Evolutionary conservation across 352 stramenopile species (phyloP), one percentile per base, ranked within the genome.

Genomic region (Phytophthora nicotianae): DNA sequence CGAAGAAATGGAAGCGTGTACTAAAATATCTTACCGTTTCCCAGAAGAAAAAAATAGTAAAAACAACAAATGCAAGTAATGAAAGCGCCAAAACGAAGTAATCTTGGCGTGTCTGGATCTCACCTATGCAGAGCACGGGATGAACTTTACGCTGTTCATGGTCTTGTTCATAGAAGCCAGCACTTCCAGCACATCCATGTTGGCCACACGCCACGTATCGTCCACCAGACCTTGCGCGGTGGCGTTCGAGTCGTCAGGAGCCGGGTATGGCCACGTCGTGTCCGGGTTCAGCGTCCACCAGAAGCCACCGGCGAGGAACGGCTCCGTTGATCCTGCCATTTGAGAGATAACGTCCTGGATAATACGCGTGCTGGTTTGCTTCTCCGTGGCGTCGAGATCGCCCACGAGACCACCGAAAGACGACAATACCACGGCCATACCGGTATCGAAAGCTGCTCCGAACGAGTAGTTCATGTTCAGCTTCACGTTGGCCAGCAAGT

Each of bases 401-500:
- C 83, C 83, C 41, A 86, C 65, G 19, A 95, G 73, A 20, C 86
- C 84, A n/a, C 86, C 86, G 56, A 95, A 95, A n/a, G 74, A 89
- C 26, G 84, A 93, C 14, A 95, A 55, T 4, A 95, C 76, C 14
- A 91, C 81, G 10, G 86, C 83, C 26, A 78, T 72, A 17, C 73
- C 81, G 1, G 79, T 88, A 37, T 83, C 74, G 20, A 89, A 79
- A 0, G 84, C 74, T 0, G 70, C 51, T 19, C 79, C 80, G 54
- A 92, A 95, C 77, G 89, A 92, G 70, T 91, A 87, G 62, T 89
- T 83, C 82, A 95, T 93, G 62, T 81, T 88, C 24, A 74, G 55
- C 52, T 89, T 55, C 19, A 93, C 79, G 50, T 90, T 93, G 21
- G 83, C 65, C 41, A 76, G 45, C 24, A 95, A 65, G 20, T 73